phyloP scores from a whole-genome alignment of 1,284 basidiomycete species.

The Puccinia triticina region DNA sequence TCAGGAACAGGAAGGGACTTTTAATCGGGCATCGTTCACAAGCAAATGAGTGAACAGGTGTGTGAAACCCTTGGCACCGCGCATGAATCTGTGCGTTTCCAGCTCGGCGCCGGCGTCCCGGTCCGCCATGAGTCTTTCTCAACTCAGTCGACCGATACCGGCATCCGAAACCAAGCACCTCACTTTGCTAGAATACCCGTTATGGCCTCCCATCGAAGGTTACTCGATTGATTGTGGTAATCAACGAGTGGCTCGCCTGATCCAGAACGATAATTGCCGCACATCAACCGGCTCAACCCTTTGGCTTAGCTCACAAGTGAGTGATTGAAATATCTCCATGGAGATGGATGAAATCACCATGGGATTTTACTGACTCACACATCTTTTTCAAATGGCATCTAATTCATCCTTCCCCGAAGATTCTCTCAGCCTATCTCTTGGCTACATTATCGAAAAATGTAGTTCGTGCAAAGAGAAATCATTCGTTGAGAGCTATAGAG shows the following conservation, averaged over 20 bases:
- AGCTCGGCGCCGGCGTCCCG: no score
- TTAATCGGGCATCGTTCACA: no score
- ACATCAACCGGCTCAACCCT: conserved; percentile 79
- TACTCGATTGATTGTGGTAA: background rate
- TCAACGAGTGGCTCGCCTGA: background rate
- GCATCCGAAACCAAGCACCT: conserved; percentile 8
- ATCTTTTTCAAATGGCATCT: background rate
- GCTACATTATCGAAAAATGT: conserved; percentile 53
- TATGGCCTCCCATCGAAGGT: conserved; percentile 6
- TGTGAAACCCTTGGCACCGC: background rate
- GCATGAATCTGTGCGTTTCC: no score
- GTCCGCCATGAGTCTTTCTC: background rate
- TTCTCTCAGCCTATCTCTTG: conserved; percentile 54
- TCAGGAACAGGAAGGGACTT: no score
- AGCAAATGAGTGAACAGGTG: background rate
- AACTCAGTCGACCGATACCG: conserved; percentile 4
- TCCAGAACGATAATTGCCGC: conserved; percentile 67
- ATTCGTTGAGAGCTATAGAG: conserved; percentile 67
- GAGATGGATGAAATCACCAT: conserved; percentile 51
- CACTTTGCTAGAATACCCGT: background rate
- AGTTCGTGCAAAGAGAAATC: conserved; percentile 53
- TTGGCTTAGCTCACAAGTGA: conserved; percentile 76
- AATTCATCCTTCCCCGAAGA: conserved; percentile 43
- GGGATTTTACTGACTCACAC: background rate
- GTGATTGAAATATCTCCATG: conserved; percentile 66